These are phyloP conservation scores for Crithidia bombi DNA, from an alignment of 208 protist genomes.

Conservation along the genomic window DNA sequence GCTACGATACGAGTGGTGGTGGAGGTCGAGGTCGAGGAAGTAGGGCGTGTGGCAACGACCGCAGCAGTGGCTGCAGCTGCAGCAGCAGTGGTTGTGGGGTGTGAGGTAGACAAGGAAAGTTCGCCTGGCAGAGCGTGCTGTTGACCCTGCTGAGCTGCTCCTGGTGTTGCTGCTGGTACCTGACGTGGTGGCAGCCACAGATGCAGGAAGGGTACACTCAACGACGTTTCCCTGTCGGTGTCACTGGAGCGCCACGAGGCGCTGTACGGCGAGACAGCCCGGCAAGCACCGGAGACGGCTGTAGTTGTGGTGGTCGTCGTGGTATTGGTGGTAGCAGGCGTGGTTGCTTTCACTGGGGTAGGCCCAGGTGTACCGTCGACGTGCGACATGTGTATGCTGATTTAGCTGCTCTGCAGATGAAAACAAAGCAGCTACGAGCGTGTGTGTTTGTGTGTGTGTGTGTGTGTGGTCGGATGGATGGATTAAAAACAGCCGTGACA, in stretches of 20 bases:
- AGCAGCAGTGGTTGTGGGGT: no score
- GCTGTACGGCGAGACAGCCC: background rate
- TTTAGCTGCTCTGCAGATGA: background rate
- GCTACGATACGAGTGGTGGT: background rate
- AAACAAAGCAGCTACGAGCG: no score
- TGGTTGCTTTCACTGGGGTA: no score
- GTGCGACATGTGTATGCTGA: background rate
- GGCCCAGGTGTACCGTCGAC: no score
- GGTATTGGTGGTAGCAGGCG: background rate
- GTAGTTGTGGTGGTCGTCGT: background rate
- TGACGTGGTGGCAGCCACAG: conserved; percentile 11
- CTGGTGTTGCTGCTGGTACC: background rate
- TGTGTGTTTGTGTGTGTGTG: no score
- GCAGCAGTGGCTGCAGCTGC: background rate
- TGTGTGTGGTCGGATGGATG: no score
- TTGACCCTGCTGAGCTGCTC: background rate
- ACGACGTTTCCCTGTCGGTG: background rate
- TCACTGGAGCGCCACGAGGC: background rate
- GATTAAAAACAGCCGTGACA: no score
- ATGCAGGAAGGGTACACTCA: conserved; percentile 10
- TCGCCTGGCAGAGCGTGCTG: background rate
- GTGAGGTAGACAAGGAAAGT: no score
- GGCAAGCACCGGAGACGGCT: no score
- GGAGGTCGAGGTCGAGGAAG: no score
- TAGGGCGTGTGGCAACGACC: background rate